Percentiles rank a stretch among this genome's conserved stretches.
Evolutionary conservation across 2,329 filamentous ascomycete genomes (phyloP).

Genomic region (Hymenotorrendiella dingleyae): DNA sequence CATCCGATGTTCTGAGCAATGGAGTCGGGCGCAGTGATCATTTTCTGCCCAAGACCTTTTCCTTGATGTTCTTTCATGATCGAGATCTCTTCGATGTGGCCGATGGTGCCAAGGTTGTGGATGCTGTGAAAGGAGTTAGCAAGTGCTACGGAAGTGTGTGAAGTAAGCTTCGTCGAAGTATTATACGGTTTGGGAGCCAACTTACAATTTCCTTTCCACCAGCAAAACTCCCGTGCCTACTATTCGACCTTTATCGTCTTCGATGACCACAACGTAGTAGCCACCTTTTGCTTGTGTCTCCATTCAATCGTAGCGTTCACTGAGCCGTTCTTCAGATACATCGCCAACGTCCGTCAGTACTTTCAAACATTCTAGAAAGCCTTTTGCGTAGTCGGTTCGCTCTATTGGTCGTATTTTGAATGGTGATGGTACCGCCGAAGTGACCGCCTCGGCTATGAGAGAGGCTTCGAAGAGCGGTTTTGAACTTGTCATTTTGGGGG

Average conservation of each 20-base stretch:
- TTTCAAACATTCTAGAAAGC: conserved; percentile 85
- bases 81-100: conserved; percentile 87
- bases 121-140: conserved; percentile 45
- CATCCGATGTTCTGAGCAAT: conserved; percentile 85
- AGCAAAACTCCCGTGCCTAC: conserved; percentile 90
- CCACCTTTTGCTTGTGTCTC: conserved; percentile 53
- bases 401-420: conserved; percentile 80
- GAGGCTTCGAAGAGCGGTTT: conserved; percentile 62
- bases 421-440: conserved; percentile 66
- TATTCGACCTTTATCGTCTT: conserved; percentile 59
- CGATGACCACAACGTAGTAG: conserved; percentile 82
- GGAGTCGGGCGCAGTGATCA: conserved; percentile 88
- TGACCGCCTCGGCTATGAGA: conserved; percentile 73
- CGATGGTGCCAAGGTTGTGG: conserved; percentile 73
- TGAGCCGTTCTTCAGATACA: conserved; percentile 68
- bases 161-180: too few species aligned
- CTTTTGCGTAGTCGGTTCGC: conserved; percentile 68
- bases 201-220: conserved; percentile 89
- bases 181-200: conserved; percentile 15
- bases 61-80: conserved; percentile 92
- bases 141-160: not conserved
- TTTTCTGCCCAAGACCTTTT: conserved; percentile 86
- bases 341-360: conserved; percentile 93
- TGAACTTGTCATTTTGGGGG: not conserved
- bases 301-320: conserved; percentile 79